Evolutionary conservation across 2,329 filamentous ascomycete genomes (phyloP), one percentile per base, ranked within the genome.

Genomic region (Alternaria dauci): DNA sequence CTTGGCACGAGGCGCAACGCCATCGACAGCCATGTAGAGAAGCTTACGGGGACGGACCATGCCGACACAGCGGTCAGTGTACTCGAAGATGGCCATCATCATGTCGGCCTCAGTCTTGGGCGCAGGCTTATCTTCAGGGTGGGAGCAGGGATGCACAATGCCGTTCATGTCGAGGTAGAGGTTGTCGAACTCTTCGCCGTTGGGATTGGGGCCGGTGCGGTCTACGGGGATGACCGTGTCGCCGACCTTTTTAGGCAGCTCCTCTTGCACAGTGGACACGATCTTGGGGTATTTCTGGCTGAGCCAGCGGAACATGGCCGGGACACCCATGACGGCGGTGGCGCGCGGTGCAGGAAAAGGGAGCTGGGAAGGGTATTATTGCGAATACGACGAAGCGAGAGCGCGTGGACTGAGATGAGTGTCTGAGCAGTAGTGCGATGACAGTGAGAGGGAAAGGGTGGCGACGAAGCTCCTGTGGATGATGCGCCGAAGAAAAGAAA

Each of bases 81-180:
- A 99, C 76, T 91, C 92, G 84, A 99, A 99, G 63, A 99, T 89
- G 76, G 96, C 96, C 71, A 97, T 79, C 95, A 99, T 99, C 95
- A 99, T 99, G 81, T 98, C 95, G 78, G 96, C 93, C 82, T 99
- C 95, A 62, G 95, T 94, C 74, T 90, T 91, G 11, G 95, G 95
- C 4, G 95, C 88, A 2, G 95, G 93, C 65, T 89, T 88, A 74
- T 98, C 94, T 79, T 99, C 95, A 0, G 95, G 95, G 81, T 99
- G 95, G 47, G 94, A 97, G 82, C 95, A 99, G 32, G 96, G 96
- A 83, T 99, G 95, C 38, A 99, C 95, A 69, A 99, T 99, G 77
- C 95, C 96, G 80, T 99, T 99, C 94, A 99, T 98, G 75, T 99
- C 95, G 65, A 99, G 87, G 76, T 99, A 99, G 6, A 99, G 84